Evolutionary conservation across 2,329 filamentous ascomycete genomes (phyloP), one percentile per base, ranked within the genome.

Genomic region (Teratosphaeria pseudoeucalypti): DNA sequence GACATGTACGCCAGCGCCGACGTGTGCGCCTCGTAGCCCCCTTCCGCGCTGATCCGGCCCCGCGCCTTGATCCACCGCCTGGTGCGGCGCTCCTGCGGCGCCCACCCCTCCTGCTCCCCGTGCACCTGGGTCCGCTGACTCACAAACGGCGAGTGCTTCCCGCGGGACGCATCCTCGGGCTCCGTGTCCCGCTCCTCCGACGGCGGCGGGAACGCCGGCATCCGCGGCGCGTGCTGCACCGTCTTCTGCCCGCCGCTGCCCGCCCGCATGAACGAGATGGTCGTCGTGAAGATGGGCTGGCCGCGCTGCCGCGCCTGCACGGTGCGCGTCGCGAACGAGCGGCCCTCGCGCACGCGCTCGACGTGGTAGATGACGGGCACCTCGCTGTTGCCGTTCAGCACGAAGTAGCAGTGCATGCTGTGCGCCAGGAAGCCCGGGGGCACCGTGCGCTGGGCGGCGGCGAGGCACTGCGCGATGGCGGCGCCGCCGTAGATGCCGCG

Each of bases 381-480:
- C 61, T 88, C 84, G 12, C 85, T 81, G 70, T 92, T 89, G 32
- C 94, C 94, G 4, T 92, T 92, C 1, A 97, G 85, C 37, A 99
- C 86, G 74, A 99, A 99, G 79, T 97, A 99, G 82, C 94, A 97
- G 81, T 99, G 94, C 88, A 95, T 96, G 71, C 88, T 92, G 79
- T 99, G 94, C 56, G 94, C 85, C 61, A 86, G 83, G 75, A 96
- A 96, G 71, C 89, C 81, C 29, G 79, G 73, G 0, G 88, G 87
- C 2, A 99, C 89, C 9, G 94, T 99, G 70, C 85, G 84, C 74
- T 96, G 91, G 27, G 90, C 94, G 1, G 94, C 90, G 54, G 88
- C 83, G 29, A 96, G 86, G 69, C 84, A 92, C 80, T 97, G 92
- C 55, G 92, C 92, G 67, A 99, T 96, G 43, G 95, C 91, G 59